Evolutionary conservation across 805 yeast genomes (phyloP).

Genomic region (Kodamaea laetipori): DNA sequence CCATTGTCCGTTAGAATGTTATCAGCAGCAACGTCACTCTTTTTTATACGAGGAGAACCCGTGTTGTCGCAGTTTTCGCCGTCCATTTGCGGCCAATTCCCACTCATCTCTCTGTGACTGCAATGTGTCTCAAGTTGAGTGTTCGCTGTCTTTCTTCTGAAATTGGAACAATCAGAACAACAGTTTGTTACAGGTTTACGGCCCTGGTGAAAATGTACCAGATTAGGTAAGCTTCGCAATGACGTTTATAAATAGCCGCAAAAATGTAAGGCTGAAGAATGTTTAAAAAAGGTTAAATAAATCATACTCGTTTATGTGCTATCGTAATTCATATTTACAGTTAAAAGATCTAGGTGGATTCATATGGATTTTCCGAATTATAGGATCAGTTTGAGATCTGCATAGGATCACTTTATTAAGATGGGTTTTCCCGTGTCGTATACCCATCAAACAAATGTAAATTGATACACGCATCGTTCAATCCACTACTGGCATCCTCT

Average conservation of each 20-base stretch:
- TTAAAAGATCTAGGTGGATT: too few relatives aligned
- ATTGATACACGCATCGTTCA: conserved; percentile 38
- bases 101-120: neutral
- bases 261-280: neutral
- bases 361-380: too few relatives aligned
- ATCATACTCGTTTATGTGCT: too few relatives aligned
- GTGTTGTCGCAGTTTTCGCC: conserved; percentile 3
- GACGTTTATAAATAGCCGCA: neutral
- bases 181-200: neutral
- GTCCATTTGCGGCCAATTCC: conserved; percentile 4
- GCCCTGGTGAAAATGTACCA: conserved; percentile 2
- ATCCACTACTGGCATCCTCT: conserved; percentile 32
- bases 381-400: too few relatives aligned
- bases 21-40: neutral
- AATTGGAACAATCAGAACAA: neutral
- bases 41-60: conserved; percentile 1
- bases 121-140: neutral
- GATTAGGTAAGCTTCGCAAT: conserved; percentile 3
- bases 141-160: neutral
- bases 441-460: conserved; percentile 45
- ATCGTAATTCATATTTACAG: too few relatives aligned
- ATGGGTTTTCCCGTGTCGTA: conserved; percentile 44
- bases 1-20: conserved; percentile 1
- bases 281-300: too few relatives aligned
- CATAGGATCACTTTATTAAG: conserved; percentile 19